Percentiles rank a stretch among this genome's conserved stretches.
phyloP scores from a whole-genome alignment of 768 basidiomycete species.

The Boletales sp. region DNA sequence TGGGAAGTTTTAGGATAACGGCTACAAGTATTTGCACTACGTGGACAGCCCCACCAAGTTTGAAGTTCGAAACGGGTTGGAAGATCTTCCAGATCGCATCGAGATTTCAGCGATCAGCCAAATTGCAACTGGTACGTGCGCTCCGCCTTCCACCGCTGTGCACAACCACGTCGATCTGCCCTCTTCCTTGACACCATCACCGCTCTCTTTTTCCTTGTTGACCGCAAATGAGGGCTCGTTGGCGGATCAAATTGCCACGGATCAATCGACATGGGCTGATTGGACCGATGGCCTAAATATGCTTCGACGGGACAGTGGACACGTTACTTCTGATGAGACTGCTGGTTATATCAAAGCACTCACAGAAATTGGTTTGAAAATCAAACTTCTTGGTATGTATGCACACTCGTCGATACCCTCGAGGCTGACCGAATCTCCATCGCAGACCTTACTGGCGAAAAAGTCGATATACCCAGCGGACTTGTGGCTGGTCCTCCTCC shows the following conservation, averaged over 20 bases:
- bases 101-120: conserved; percentile 79
- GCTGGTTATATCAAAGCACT: conserved; percentile 81
- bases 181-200: conserved; percentile 54
- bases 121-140: conserved; percentile 71
- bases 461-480: conserved; percentile 83
- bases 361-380: conserved; percentile 89
- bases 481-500: conserved; percentile 77
- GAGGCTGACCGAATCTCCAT: not conserved
- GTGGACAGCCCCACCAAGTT: conserved; percentile 80
- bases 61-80: conserved; percentile 72
- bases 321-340: conserved; percentile 81
- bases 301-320: conserved; percentile 76
- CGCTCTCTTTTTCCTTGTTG: conserved; percentile 74
- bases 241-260: conserved; percentile 75
- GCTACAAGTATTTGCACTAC: conserved; percentile 78
- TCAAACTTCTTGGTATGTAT: conserved; percentile 75
- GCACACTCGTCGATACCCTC: not conserved
- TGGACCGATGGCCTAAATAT: conserved; percentile 94
- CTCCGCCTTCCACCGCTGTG: conserved; percentile 59
- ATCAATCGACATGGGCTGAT: conserved; percentile 81
- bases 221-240: conserved; percentile 67
- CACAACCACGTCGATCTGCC: conserved; percentile 61
- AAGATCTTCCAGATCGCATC: conserved; percentile 84
- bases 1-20: conserved; percentile 55
- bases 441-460: conserved; percentile 85